phyloP scores from a whole-genome alignment of 2,329 filamentous ascomycete species.

The Exophiala aquamarina region DNA sequence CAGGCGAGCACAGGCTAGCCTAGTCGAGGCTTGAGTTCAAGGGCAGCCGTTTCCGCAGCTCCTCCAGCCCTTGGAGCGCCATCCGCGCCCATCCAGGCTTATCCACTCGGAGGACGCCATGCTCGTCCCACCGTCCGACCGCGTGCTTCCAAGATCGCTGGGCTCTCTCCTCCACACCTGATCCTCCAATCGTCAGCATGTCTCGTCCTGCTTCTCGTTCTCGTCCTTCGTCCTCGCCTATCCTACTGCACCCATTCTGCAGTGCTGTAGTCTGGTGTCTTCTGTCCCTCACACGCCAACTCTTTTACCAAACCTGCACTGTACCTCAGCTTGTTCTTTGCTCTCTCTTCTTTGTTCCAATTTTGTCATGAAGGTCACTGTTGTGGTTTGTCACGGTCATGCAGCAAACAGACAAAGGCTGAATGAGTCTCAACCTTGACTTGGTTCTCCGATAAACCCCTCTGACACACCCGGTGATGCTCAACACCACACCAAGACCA shows the following conservation, averaged over 20 bases:
- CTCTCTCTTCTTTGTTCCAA: slow-evolving; percentile 11
- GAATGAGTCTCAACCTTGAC: slow-evolving; percentile 14
- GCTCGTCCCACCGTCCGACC: slow-evolving; percentile 22
- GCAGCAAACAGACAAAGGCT: slow-evolving; percentile 16
- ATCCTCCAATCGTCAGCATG: slow-evolving; percentile 25
- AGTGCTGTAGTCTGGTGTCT: no score
- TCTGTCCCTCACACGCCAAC: no score
- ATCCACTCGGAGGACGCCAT: slow-evolving; percentile 1
- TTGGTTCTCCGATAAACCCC: not conserved
- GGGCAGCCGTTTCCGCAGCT: slow-evolving; percentile 12
- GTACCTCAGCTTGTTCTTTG: slow-evolving; percentile 10
- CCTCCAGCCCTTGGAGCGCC: slow-evolving; percentile 3
- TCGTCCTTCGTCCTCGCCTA: no score
- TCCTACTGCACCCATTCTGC: no score
- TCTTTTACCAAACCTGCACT: no score
- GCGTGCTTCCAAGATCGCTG: slow-evolving; percentile 25
- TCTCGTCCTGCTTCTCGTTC: slow-evolving; percentile 17
- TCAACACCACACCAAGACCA: slow-evolving; percentile 3
- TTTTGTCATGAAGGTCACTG: slow-evolving; percentile 20
- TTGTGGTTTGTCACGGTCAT: slow-evolving; percentile 21
- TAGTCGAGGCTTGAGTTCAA: slow-evolving; percentile 15
- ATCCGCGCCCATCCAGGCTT: no score
- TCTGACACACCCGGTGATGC: slow-evolving; percentile 10
- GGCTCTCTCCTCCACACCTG: slow-evolving; percentile 13
- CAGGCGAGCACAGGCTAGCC: slow-evolving; percentile 13